phyloP scores from a whole-genome alignment of 768 basidiomycete species.

The Auriscalpium orientale region DNA sequence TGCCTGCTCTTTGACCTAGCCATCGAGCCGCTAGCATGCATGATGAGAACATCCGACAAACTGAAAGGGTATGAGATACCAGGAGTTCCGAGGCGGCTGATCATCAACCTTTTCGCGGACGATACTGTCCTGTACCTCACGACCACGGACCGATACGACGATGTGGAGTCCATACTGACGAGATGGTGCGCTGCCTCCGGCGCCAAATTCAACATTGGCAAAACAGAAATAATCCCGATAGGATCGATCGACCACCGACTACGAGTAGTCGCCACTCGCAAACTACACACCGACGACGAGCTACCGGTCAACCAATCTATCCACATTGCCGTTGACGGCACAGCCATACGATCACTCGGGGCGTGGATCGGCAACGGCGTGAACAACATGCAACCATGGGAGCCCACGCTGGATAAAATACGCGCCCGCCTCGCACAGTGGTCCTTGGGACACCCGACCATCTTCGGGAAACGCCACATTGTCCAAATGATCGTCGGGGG shows the following conservation, averaged over 20 bases:
- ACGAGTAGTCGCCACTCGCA: background rate
- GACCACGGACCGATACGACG: too few species aligned
- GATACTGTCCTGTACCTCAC: too few species aligned
- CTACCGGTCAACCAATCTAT: too few species aligned
- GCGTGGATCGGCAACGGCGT: constrained; percentile 3
- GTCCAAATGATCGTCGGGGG: constrained; percentile 18
- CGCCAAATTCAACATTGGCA: constrained; percentile 37
- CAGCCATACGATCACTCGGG: background rate
- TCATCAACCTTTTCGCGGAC: too few species aligned
- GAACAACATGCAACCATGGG: background rate
- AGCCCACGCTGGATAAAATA: constrained; percentile 5
- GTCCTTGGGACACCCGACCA: constrained; percentile 4
- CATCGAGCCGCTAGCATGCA: background rate
- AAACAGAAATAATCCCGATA: too few species aligned
- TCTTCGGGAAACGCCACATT: constrained; percentile 14
- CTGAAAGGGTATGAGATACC: too few species aligned
- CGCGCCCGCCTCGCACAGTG: background rate
- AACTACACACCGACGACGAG: background rate
- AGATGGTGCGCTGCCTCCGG: too few species aligned
- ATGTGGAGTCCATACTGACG: too few species aligned
- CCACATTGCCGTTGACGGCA: background rate
- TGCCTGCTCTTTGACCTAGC: too few species aligned
- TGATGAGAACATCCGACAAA: background rate
- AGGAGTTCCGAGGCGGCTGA: too few species aligned
- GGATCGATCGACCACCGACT: too few species aligned